phyloP scores from a whole-genome alignment of 495 filamentous ascomycete species.

The Penicillium canescens region DNA sequence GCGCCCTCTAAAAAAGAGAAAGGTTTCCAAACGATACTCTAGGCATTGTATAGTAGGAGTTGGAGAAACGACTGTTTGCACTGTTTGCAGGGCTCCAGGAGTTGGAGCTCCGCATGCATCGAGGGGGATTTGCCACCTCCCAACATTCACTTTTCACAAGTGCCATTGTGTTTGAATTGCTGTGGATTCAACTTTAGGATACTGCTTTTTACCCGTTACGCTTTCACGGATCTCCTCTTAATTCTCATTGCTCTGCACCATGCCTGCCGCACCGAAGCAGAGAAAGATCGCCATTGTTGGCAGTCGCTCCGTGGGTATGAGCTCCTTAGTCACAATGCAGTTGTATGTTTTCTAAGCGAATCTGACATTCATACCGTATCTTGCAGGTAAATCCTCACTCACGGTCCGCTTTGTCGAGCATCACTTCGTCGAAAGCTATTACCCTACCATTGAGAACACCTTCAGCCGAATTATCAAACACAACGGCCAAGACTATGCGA shows the following conservation, averaged over 20 bases:
- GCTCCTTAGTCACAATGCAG: neutral
- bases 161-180: neutral
- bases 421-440: conserved; percentile 98
- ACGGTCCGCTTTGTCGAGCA: conserved; percentile 97
- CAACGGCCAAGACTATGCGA: conserved; percentile 90
- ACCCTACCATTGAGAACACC: conserved; percentile 98
- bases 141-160: conserved; percentile 7
- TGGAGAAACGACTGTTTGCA: conserved; percentile 28
- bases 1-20: too few species aligned
- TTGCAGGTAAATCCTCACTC: conserved; percentile 90
- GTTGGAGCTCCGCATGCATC: conserved; percentile 23
- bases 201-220: neutral
- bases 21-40: neutral
- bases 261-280: conserved; percentile 87
- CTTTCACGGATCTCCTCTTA: neutral
- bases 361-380: neutral
- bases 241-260: conserved; percentile 27
- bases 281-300: conserved; percentile 98
- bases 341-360: neutral
- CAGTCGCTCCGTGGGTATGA: conserved; percentile 92
- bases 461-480: conserved; percentile 93
- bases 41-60: neutral
- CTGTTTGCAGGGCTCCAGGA: conserved; percentile 21
- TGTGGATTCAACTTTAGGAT: conserved; percentile 1
- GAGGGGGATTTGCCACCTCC: conserved; percentile 29